Conservation (phyloP, 179 eudicot species). For the Camellia oleifera region DNA sequence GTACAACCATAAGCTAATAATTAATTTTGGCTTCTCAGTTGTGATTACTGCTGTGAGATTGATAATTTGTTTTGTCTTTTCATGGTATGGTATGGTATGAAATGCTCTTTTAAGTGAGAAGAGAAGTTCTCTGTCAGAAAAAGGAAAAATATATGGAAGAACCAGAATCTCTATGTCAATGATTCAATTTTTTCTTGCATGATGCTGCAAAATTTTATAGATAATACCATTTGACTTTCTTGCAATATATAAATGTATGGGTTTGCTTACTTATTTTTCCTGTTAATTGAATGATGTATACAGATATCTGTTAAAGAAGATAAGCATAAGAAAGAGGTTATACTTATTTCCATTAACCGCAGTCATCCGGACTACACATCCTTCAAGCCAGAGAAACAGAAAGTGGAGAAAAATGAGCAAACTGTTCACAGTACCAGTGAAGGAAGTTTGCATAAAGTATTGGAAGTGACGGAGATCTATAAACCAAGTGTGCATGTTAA, state of each 20-base stretch:
- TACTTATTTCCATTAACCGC: conserved; percentile 64
- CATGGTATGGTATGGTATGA: background rate
- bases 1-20: background rate
- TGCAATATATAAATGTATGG: background rate
- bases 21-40: background rate
- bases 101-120: background rate
- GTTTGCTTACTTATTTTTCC: conserved; percentile 2
- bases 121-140: background rate
- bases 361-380: conserved; percentile 68
- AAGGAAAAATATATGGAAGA: background rate
- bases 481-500: conserved; percentile 78
- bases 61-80: background rate
- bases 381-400: conserved; percentile 76
- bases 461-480: conserved; percentile 78
- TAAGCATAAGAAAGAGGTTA: conserved; percentile 86
- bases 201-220: background rate
- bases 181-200: background rate
- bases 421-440: conserved; percentile 36
- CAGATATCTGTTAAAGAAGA: conserved; percentile 94
- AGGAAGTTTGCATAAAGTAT: conserved; percentile 32
- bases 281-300: conserved; percentile 15
- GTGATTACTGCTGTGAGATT: background rate
- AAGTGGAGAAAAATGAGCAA: conserved; percentile 58
- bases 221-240: background rate
- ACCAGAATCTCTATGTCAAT: background rate